A percentile compares a stretch with the other conserved stretches of the same genome.
Evolutionary conservation across 352 stramenopile species (phyloP).

Genomic region (Phytophthora syringae): DNA sequence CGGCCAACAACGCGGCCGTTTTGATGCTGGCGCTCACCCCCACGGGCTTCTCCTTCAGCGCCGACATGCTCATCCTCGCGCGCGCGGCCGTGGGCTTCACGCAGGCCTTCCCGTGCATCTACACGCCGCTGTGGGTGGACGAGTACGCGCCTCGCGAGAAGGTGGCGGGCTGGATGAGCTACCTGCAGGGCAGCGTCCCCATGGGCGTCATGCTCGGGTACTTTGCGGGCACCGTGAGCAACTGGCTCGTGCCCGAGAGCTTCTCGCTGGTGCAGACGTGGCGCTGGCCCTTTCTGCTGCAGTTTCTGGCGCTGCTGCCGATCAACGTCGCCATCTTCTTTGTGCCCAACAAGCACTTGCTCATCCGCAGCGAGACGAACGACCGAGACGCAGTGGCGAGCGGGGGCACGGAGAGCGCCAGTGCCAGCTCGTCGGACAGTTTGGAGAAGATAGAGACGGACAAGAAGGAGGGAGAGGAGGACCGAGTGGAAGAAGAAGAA

Average conservation of each 20-base stretch:
- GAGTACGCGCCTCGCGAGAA: slow-evolving; percentile 82
- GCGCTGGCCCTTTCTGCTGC: slow-evolving; percentile 87
- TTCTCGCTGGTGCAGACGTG: slow-evolving; percentile 75
- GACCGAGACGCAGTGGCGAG: slow-evolving; percentile 36
- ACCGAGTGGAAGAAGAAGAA: slow-evolving; percentile 17
- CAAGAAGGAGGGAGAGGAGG: slow-evolving; percentile 8
- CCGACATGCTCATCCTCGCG: slow-evolving; percentile 75
- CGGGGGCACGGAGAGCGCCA: slow-evolving; percentile 48
- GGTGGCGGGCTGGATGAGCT: slow-evolving; percentile 86
- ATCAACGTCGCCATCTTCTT: slow-evolving; percentile 86
- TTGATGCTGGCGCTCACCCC: slow-evolving; percentile 77
- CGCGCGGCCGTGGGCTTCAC: slow-evolving; percentile 82
- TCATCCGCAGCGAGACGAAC: slow-evolving; percentile 71
- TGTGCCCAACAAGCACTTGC: slow-evolving; percentile 76
- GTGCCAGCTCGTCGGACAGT: slow-evolving; percentile 49
- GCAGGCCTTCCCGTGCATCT: slow-evolving; percentile 85
- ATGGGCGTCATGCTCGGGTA: slow-evolving; percentile 90
- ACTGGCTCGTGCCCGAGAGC: slow-evolving; percentile 78
- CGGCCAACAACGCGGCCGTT: slow-evolving; percentile 80
- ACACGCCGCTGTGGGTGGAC: slow-evolving; percentile 87
- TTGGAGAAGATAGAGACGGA: no score
- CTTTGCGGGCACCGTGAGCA: slow-evolving; percentile 81
- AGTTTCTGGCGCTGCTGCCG: slow-evolving; percentile 76
- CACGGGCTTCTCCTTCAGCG: slow-evolving; percentile 69
- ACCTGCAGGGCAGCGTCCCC: slow-evolving; percentile 80